Evolutionary conservation across 441 rosid genomes (phyloP).

Genomic region (Lepidium campestre): DNA sequence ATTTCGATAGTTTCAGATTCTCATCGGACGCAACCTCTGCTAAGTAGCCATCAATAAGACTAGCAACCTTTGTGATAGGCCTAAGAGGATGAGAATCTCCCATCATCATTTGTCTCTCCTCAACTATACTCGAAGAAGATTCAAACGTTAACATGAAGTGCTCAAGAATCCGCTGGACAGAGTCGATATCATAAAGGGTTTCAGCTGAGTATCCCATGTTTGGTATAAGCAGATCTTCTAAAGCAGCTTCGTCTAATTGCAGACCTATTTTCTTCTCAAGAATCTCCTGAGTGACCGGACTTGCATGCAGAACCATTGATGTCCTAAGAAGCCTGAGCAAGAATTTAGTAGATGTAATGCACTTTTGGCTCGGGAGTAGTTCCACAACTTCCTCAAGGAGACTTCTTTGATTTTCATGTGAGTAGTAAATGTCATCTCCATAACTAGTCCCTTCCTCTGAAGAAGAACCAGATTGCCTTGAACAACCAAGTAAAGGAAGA

Average conservation of each 20-base stretch:
- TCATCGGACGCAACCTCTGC: slow-evolving; percentile 93
- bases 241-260: slow-evolving; percentile 71
- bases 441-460: slow-evolving; percentile 31
- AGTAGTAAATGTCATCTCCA: slow-evolving; percentile 30
- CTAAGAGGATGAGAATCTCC: slow-evolving; percentile 47
- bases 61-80: slow-evolving; percentile 66
- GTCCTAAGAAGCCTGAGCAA: slow-evolving; percentile 79
- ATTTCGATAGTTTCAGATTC: slow-evolving; percentile 68
- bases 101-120: slow-evolving; percentile 44
- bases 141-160: slow-evolving; percentile 50
- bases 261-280: slow-evolving; percentile 70
- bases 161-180: slow-evolving; percentile 81
- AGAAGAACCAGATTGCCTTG: slow-evolving; percentile 36
- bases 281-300: slow-evolving; percentile 46
- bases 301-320: slow-evolving; percentile 57
- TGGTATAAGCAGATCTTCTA: slow-evolving; percentile 85
- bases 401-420: slow-evolving; percentile 44
- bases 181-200: slow-evolving; percentile 78
- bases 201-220: slow-evolving; percentile 67
- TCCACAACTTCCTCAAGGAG: slow-evolving; percentile 79
- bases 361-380: slow-evolving; percentile 51
- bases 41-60: slow-evolving; percentile 69
- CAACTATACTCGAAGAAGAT: slow-evolving; percentile 29
- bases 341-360: slow-evolving; percentile 63
- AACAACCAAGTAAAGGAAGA: slow-evolving; percentile 57